Percentiles rank a stretch among this genome's conserved stretches.
Evolutionary conservation across 2,329 filamentous ascomycete species (phyloP).

Genomic region (Graphilbum fragrans): DNA sequence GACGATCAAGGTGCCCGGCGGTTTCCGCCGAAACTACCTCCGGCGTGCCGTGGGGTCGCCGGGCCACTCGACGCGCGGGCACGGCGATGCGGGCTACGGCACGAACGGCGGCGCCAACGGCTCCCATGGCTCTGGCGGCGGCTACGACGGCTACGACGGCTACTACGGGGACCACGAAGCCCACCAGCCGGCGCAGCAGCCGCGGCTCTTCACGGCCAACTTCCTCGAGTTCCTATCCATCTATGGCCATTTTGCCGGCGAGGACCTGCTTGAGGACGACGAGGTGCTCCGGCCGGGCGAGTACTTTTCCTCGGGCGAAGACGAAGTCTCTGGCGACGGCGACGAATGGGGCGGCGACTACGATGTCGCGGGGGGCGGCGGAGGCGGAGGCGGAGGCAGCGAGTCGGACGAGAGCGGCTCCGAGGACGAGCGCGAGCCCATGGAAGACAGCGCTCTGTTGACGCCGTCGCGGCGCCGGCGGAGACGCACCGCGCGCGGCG

Average conservation of each 20-base stretch:
- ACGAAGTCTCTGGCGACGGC: constrained; percentile 26
- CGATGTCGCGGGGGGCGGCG: constrained; percentile 18
- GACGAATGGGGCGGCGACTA: constrained; percentile 10
- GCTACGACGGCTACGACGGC: constrained; percentile 12
- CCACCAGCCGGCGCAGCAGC: constrained; percentile 22
- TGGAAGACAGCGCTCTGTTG: constrained; percentile 77
- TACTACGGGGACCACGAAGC: background rate
- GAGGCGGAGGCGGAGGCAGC: constrained; percentile 24
- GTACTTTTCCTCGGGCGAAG: constrained; percentile 74
- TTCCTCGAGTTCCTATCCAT: constrained; percentile 93
- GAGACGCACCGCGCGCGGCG: constrained; percentile 62
- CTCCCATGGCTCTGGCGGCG: constrained; percentile 19
- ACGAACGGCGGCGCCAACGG: constrained; percentile 18
- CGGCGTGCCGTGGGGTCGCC: constrained; percentile 49
- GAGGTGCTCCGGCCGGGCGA: constrained; percentile 78
- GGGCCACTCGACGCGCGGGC: constrained; percentile 36
- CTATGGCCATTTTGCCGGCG: constrained; percentile 95
- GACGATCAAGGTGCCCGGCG: constrained; percentile 84
- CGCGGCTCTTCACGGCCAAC: constrained; percentile 71
- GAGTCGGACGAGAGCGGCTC: constrained; percentile 41
- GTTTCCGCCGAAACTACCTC: constrained; percentile 83
- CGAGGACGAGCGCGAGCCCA: constrained; percentile 62
- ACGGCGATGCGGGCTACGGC: constrained; percentile 16
- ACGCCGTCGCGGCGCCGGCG: constrained; percentile 63
- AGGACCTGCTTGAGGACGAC: constrained; percentile 93